Evolutionary conservation across 2,329 filamentous ascomycete species (phyloP), one percentile per base, ranked within the genome.

Genomic region (Bipolaris sorokiniana): DNA sequence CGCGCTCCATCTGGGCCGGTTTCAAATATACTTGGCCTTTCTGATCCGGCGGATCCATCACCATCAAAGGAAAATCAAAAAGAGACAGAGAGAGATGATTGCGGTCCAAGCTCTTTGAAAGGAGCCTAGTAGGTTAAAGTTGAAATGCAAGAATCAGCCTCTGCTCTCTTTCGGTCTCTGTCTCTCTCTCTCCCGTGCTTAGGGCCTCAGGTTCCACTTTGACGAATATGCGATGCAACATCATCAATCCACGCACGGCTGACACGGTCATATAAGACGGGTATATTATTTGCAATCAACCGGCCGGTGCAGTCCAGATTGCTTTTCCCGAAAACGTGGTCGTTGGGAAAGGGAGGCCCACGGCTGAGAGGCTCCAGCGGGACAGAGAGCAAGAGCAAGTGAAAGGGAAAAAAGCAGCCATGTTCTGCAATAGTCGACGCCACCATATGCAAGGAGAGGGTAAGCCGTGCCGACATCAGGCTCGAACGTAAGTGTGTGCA

Each of bases 1-100:
- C 55, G 54, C 54, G 54, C 54, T 53, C 59, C 63, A 63, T 52
- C 48, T 33, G 42, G 62, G 58, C 59, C 61, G 50, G 64, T 68
- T 68, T 66, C 62, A 68, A 46, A 52, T 66, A 51, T 33, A 44
- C 33, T 47, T 51, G 49, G 42, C 41, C 26, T 41, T 52, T 45
- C 34, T 28, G 26, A 20, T 33, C 50, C 26, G 41, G 41, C 41
- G 26, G 48, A 28, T 34, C 57, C 57, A 46, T 42, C 23, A 40
- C 28, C 50, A 50, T 53, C 28, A 56, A 56, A 28, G 26, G 26
- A 28, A 28, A 28, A 28, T 28, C 7, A 28, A 28, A 28, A 28
- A 28, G 26, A 28, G 26, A 28, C 2, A 4, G 7, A 28, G 26
- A 28, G 26, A 28, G 26, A 10, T 28, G 26, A 9, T 28, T 28